phyloP scores from a whole-genome alignment of 2,329 filamentous ascomycete genomes.

The Pseudofabraea citricarpa region DNA sequence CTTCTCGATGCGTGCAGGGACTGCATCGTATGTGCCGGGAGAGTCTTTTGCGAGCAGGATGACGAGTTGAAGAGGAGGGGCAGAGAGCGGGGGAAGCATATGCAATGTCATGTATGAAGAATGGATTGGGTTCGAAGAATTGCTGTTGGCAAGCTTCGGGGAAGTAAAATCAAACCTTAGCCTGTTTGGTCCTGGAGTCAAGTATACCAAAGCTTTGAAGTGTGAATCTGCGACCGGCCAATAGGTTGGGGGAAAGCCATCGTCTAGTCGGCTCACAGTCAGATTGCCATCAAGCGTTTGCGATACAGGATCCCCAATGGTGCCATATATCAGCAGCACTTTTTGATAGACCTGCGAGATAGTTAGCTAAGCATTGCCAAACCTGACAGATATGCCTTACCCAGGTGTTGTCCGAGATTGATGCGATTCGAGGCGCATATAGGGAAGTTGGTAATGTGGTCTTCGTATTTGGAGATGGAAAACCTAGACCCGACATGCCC shows the following conservation, averaged over 20 bases:
- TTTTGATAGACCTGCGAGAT: conserved; percentile 78
- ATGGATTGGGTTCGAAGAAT: conserved; percentile 65
- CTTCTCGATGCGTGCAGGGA: conserved; percentile 66
- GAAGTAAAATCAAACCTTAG: conserved; percentile 84
- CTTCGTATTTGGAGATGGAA: conserved; percentile 49
- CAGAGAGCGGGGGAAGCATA: conserved; percentile 73
- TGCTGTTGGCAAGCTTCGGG: conserved; percentile 70
- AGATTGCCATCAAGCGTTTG: conserved; percentile 72
- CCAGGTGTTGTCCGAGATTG: conserved; percentile 78
- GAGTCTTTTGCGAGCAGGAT: conserved; percentile 88
- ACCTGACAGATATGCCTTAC: conserved; percentile 54
- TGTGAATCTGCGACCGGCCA: conserved; percentile 89
- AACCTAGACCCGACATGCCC: conserved; percentile 57
- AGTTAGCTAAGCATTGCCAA: conserved; percentile 9
- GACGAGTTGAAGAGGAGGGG: conserved; percentile 83
- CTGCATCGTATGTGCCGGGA: conserved; percentile 75
- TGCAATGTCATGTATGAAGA: conserved; percentile 78
- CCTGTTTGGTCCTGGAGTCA: conserved; percentile 87
- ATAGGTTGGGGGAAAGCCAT: conserved; percentile 72
- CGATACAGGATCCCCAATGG: conserved; percentile 67
- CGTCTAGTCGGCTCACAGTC: conserved; percentile 76
- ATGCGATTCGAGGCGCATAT: conserved; percentile 75
- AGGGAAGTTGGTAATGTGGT: conserved; percentile 62
- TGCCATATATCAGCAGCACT: conserved; percentile 74
- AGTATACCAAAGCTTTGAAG: conserved; percentile 87